Base-by-base conservation (phyloP, 805 yeast species). In the Candida cerambycidarum region DNA sequence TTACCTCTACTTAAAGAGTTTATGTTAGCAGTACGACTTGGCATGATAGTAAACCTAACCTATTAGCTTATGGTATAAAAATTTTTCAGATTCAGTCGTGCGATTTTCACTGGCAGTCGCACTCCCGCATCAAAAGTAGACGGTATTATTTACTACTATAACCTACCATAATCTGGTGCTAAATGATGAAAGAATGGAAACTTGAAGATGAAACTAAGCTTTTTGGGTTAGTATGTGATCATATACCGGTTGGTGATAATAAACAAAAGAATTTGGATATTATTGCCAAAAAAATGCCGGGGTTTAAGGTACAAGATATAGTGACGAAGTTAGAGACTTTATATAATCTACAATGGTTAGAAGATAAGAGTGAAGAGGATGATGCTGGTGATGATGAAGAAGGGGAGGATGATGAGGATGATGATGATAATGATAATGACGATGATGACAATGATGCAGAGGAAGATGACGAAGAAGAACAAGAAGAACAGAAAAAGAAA, bases 1-100 rank as follows among this genome's bases (percentile, higher is more conserved):
- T 87, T 76, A 32, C 88, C 87, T 57, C 86, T 75, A 40, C 81
- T 63, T 64, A 80, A 63, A 44, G 82, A 76, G 68, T 76, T 71
- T 59, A 80, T 61, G 48, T 76, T 65, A 47, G 65, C 63, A n/a
- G 83, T 77, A 67, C 71, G 77, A 64, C 83, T 77, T 43, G 86
- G 84, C 87, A 81, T 81, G 29, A 10, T 33, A 6, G 8, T 21
- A 21, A 8, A 8, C 8, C 8, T 21, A 8, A 21, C n/a, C n/a
- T 33, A 5, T 13, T 14, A 10, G 18, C 5, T 19, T 9, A 21
- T 6, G 19, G 19, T 17, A 8, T 35, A 35, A 41, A 41, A 41
- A 41, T 21, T 41, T 41, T 41, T 36, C 44, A 21, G 23, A 21
- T 21, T 21, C 23, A 41, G 41, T 36, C 24, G 39, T 36, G 39